Evolutionary conservation across 2,329 filamentous ascomycete species (phyloP), one percentile per base, ranked within the genome.

Genomic region (Graphilbum sp.): DNA sequence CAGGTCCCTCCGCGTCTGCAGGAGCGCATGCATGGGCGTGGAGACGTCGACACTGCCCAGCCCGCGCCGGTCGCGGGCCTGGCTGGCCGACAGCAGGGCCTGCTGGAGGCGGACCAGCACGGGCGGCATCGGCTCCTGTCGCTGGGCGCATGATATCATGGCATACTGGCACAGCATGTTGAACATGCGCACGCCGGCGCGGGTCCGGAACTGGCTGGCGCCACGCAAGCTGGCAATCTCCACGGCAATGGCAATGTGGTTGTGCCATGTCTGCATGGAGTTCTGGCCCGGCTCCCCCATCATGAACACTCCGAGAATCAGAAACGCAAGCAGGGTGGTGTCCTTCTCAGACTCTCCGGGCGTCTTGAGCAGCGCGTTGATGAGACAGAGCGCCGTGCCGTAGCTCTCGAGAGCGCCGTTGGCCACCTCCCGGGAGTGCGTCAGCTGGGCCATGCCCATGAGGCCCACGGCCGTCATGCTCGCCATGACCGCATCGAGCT

Each of bases 401-500:
- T 73, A 72, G 46, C 62, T 64, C 43, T 64, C 61, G 7, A 60
- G 60, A 5, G 69, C 67, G 38, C 59, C 59, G 8, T 58, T 58
- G 51, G 67, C 59, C 5, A 65, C 56, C 16, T 61, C 54, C 5
- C 52, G 49, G 16, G 56, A 60, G 34, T 53, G 52, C 1, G 58
- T 62, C 35, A 65, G 52, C 46, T 67, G 62, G 10, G 67, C 63
- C 35, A 69, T 55, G 8, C 65, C 65, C 24, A 66, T 62, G 7
- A 73, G 54, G 13, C 69, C 69, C 7, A 72, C 68, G 5, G 69
- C 67, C 12, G 62, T 63, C 56, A 72, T 67, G 45, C 65, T 65
- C 16, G 66, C 60, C 19, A 68, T 57, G 18, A 67, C 61, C 11
- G 62, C 56, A 45, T 69, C 67, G 12, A 58, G 42, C 13, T 56